phyloP scores from a whole-genome alignment of 257 asterid species.

The Solanum chmielewskii region DNA sequence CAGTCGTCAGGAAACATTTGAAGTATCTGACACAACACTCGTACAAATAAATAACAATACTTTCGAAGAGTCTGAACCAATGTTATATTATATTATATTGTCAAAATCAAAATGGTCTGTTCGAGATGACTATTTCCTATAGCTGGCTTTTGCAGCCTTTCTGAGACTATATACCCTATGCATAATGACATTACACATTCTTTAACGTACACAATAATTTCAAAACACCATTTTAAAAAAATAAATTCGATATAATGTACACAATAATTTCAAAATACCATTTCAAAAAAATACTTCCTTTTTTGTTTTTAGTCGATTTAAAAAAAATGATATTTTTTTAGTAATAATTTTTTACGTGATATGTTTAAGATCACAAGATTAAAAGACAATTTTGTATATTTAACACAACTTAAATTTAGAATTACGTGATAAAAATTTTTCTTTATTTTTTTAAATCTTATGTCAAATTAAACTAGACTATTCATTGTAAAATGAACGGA shows the following conservation, averaged over 20 bases:
- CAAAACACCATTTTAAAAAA: not conserved
- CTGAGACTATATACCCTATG: not conserved
- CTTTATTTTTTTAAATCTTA: too few species aligned
- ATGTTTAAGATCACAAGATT: too few species aligned
- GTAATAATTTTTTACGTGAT: too few species aligned
- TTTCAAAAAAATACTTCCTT: not conserved
- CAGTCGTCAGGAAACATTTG: accelerated
- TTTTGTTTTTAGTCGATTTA: too few species aligned
- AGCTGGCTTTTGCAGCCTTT: not conserved
- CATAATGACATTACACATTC: not conserved
- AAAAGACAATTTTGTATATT: too few species aligned
- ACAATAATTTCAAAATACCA: not conserved
- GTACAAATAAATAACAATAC: not conserved
- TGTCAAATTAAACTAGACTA: too few species aligned
- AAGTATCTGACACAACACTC: accelerated
- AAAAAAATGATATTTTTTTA: too few species aligned
- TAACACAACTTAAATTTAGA: too few species aligned
- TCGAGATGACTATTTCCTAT: not conserved
- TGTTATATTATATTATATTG: not conserved
- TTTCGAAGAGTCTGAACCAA: accelerated
- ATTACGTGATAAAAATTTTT: too few species aligned
- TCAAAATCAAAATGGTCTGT: not conserved
- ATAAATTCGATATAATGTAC: too few species aligned
- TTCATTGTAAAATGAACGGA: too few species aligned
- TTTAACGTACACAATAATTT: not conserved